Evolutionary conservation across 352 stramenopile genomes (phyloP).

Genomic region (Globisporangium cederbergense): DNA sequence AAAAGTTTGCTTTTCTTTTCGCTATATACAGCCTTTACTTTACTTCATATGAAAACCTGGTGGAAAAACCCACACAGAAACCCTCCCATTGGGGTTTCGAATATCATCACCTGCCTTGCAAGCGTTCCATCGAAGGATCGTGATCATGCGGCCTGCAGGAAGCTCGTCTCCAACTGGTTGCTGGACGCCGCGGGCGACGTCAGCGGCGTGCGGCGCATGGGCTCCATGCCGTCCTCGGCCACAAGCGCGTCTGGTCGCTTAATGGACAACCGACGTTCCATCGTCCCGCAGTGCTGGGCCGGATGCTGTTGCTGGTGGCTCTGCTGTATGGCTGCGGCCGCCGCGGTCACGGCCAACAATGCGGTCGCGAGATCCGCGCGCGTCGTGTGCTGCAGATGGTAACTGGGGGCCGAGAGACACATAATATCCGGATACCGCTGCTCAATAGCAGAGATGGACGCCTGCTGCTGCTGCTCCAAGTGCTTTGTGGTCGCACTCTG

Average conservation of each 20-base stretch:
- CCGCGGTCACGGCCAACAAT: conserved; percentile 11
- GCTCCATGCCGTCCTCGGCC: conserved; percentile 13
- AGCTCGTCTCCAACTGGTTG: conserved; percentile 10
- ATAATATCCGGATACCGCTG: conserved; percentile 66
- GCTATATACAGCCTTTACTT: conserved; percentile 2
- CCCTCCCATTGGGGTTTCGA: conserved; percentile 12
- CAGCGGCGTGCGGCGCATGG: conserved; percentile 7
- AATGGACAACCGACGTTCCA: conserved; percentile 13
- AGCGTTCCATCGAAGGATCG: not conserved
- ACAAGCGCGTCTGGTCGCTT: conserved; percentile 15
- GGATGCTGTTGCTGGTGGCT: conserved; percentile 3
- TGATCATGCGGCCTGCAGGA: conserved; percentile 16
- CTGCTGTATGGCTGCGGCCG: conserved; percentile 3
- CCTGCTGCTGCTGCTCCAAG: conserved; percentile 25
- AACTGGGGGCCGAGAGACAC: conserved; percentile 30
- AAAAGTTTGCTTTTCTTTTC: not conserved
- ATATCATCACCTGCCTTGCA: not conserved
- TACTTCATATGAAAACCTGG: conserved; percentile 8
- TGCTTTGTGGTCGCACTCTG: conserved; percentile 24
- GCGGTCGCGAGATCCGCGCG: conserved; percentile 17
- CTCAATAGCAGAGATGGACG: conserved; percentile 55
- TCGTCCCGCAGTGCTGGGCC: conserved; percentile 14
- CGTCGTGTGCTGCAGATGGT: conserved; percentile 10
- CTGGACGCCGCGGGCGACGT: conserved; percentile 7
- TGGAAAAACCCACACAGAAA: conserved; percentile 6